Evolutionary conservation across 495 filamentous ascomycete genomes (phyloP).

Genomic region (Aspergillus campestris): DNA sequence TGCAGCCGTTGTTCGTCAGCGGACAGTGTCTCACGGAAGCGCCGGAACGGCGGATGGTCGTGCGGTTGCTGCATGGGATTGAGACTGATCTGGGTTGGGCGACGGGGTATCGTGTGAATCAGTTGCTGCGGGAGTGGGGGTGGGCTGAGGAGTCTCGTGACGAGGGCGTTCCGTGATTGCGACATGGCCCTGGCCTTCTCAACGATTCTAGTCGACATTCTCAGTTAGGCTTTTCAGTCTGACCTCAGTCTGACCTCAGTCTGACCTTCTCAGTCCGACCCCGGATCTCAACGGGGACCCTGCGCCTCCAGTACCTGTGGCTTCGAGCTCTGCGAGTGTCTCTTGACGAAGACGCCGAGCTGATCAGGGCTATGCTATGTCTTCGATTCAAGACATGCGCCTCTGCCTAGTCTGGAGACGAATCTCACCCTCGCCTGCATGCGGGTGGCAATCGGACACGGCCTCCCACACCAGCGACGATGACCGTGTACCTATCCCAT

Average conservation of each 20-base stretch:
- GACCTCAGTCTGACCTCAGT: no score
- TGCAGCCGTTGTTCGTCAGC: slow-evolving; percentile 55
- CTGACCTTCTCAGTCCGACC: neutral
- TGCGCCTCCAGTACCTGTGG: no score
- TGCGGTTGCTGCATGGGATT: slow-evolving; percentile 47
- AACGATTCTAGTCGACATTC: neutral
- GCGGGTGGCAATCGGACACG: no score
- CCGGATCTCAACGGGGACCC: neutral
- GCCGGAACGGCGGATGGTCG: slow-evolving; percentile 40
- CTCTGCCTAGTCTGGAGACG: no score
- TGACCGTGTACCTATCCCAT: no score
- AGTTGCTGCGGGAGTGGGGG: slow-evolving; percentile 49
- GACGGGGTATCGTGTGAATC: slow-evolving; percentile 51
- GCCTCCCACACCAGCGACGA: no score
- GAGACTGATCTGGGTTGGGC: slow-evolving; percentile 56
- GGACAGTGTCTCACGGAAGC: slow-evolving; percentile 49
- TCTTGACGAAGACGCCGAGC: no score
- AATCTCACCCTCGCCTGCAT: no score
- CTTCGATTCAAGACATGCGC: no score
- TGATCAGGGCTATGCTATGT: no score
- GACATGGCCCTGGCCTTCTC: neutral
- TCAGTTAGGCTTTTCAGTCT: no score
- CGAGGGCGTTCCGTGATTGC: slow-evolving; percentile 3
- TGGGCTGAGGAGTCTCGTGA: slow-evolving; percentile 26
- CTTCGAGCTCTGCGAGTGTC: no score